Percentiles rank a stretch among this genome's conserved stretches.
Evolutionary conservation across 805 yeast genomes (phyloP).

Genomic region (Cyberlindnera mycetangii): DNA sequence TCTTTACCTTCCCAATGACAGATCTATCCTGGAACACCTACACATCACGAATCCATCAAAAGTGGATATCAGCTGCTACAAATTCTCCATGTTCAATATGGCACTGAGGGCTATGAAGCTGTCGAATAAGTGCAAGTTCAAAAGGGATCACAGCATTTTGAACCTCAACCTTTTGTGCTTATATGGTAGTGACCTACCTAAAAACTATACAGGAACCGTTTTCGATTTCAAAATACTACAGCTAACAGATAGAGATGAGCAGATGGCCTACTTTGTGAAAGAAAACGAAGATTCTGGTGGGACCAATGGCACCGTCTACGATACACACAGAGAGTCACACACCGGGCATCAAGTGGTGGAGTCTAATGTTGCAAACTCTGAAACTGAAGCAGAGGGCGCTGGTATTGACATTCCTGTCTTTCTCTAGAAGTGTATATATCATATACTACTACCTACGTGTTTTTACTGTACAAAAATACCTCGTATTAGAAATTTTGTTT

Average conservation of each 20-base stretch:
- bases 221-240: slow-evolving; percentile 37
- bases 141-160: slow-evolving; percentile 47
- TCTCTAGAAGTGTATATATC: slow-evolving; percentile 7
- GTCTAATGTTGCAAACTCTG: neutral
- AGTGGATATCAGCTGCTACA: slow-evolving; percentile 46
- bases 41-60: slow-evolving; percentile 32
- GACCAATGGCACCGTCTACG: neutral
- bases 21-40: slow-evolving; percentile 59
- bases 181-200: slow-evolving; percentile 29
- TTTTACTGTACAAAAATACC: slow-evolving; percentile 3
- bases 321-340: neutral
- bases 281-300: slow-evolving; percentile 7
- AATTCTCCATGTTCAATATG: slow-evolving; percentile 45
- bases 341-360: neutral
- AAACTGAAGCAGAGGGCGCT: slow-evolving; percentile 11
- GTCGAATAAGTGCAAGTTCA: slow-evolving; percentile 51
- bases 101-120: slow-evolving; percentile 46
- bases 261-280: slow-evolving; percentile 3
- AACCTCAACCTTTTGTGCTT: slow-evolving; percentile 44
- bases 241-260: slow-evolving; percentile 15
- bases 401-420: slow-evolving; percentile 27
- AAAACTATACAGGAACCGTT: slow-evolving; percentile 40
- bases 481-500: neutral
- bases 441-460: no score
- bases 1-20: slow-evolving; percentile 61